Percentiles rank a stretch among this genome's conserved stretches.
These are phyloP conservation scores for Phoenix roebelenii DNA, from an alignment of 176 grass and related monocot species.

Conservation along the genomic window DNA sequence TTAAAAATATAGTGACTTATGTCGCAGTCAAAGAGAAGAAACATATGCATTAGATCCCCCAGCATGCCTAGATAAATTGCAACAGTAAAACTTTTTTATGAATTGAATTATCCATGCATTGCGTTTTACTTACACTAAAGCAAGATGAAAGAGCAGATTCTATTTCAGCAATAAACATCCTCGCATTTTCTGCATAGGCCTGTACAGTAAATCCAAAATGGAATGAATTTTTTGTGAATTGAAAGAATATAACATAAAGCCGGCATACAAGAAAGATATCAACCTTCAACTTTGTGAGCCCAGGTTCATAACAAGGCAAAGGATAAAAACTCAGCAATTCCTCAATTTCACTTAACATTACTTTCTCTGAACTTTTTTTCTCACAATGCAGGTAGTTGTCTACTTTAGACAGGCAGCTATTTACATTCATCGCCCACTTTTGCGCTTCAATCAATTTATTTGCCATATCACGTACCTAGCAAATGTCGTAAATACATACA, in stretches of 20 bases:
- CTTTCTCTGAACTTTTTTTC: conserved; percentile 39
- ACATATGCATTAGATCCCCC: no score
- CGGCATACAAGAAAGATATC: background rate
- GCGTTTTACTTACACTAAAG: conserved; percentile 41
- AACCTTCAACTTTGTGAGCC: conserved; percentile 56
- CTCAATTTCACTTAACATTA: conserved; percentile 51
- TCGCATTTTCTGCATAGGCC: conserved; percentile 47
- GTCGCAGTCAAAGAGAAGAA: no score
- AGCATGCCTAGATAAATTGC: background rate
- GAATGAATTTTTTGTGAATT: background rate
- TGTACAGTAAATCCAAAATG: conserved; percentile 30
- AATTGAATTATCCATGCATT: background rate
- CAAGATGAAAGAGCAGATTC: conserved; percentile 50
- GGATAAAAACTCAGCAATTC: conserved; percentile 44
- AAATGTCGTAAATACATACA: conserved; percentile 23
- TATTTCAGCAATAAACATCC: conserved; percentile 52
- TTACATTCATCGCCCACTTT: conserved; percentile 53
- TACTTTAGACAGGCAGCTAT: conserved; percentile 51
- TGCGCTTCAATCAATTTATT: conserved; percentile 45
- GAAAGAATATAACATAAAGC: background rate
- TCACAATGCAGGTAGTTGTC: conserved; percentile 22
- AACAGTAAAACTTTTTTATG: background rate
- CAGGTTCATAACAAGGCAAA: conserved; percentile 34
- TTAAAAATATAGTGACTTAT: no score
- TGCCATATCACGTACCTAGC: conserved; percentile 58